phyloP scores from a whole-genome alignment of 2,329 filamentous ascomycete species.

The Elsinoe necatrix region DNA sequence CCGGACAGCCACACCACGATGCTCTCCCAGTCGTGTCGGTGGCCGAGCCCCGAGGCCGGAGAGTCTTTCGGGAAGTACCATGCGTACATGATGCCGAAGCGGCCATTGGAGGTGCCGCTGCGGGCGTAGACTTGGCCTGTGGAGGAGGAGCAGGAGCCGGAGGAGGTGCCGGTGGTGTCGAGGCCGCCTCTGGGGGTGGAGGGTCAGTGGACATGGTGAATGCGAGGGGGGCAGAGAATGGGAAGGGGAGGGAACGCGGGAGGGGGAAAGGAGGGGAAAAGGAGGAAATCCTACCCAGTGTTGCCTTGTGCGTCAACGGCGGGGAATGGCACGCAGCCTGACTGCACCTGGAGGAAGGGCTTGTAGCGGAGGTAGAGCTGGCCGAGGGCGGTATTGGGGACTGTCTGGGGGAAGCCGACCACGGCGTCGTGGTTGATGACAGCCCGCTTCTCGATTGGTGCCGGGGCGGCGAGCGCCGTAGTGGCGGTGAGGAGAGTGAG shows the following conservation, averaged over 20 bases:
- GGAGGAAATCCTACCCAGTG: constrained; percentile 39
- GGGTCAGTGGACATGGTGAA: background rate
- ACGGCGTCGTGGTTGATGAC: constrained; percentile 41
- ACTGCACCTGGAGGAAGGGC: constrained; percentile 46
- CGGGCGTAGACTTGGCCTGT: constrained; percentile 47
- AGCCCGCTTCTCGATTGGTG: constrained; percentile 31
- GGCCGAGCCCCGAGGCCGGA: constrained; percentile 38
- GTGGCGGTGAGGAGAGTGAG: constrained; percentile 15
- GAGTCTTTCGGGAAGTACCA: constrained; percentile 47
- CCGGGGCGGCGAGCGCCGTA: constrained; percentile 14
- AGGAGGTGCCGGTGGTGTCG: constrained; percentile 32
- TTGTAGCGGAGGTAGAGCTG: constrained; percentile 48
- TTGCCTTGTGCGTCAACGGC: constrained; percentile 51
- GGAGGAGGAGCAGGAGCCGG: constrained; percentile 35
- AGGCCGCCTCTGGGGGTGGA: constrained; percentile 38
- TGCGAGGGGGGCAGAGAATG: background rate
- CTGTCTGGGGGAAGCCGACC: constrained; percentile 46
- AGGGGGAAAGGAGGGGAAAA: background rate
- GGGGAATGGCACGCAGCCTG: constrained; percentile 56
- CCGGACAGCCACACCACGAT: constrained; percentile 44
- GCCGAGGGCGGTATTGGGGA: constrained; percentile 42
- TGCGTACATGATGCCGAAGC: constrained; percentile 45
- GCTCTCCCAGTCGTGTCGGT: constrained; percentile 51
- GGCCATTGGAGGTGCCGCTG: constrained; percentile 32
- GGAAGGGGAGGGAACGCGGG: background rate